Base-by-base conservation (phyloP, 2,329 filamentous ascomycete genomes). In the Pestalotiopsis sp. region DNA sequence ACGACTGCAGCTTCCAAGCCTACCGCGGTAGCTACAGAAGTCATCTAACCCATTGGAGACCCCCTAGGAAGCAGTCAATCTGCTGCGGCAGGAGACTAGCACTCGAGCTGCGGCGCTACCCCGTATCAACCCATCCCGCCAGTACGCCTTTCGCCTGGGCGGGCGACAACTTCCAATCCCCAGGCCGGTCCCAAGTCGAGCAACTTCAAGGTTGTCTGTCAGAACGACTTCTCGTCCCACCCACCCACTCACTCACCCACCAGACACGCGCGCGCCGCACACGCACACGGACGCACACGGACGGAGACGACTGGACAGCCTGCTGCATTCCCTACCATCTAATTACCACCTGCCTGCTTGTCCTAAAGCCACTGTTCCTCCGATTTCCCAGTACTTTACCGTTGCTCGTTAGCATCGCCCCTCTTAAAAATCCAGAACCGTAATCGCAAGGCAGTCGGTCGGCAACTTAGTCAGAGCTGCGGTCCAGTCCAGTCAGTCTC, bases 61-160 rank as follows among this genome's bases (percentile, higher is more conserved):
- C n/a, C 45, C 45, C 45, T 52, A 52, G 45, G 45, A 52, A 52
- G 45, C 14, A 52, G 45, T 52, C 45, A 52, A 52, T 52, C 45
- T 52, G 41, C 17, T 20, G 17, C 17, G 45, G 45, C 45, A n/a
- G n/a, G 45, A 52, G 45, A 20, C 45, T 52, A 52, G 45, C 14
- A 52, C 14, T 52, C 45, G 14, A 59, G 57, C 57, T 59, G 59
- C 59, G 59, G 59, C 59, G 31, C 59, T 62, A 62, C 59, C 59
- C 59, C 59, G 59, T 62, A 62, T 62, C 59, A 38, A 38, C 17
- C 59, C 59, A 27, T 27, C 45, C 45, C 41, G 41, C 41, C 41
- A 49, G 41, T 49, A 20, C 45, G 20, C 17, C 45, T 52, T 52
- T 52, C 45, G 45, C 17, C 20, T 52, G 17, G 14, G 45, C 31